phyloP scores from a whole-genome alignment of 352 stramenopile genomes.

The Phytophthora lateralis region DNA sequence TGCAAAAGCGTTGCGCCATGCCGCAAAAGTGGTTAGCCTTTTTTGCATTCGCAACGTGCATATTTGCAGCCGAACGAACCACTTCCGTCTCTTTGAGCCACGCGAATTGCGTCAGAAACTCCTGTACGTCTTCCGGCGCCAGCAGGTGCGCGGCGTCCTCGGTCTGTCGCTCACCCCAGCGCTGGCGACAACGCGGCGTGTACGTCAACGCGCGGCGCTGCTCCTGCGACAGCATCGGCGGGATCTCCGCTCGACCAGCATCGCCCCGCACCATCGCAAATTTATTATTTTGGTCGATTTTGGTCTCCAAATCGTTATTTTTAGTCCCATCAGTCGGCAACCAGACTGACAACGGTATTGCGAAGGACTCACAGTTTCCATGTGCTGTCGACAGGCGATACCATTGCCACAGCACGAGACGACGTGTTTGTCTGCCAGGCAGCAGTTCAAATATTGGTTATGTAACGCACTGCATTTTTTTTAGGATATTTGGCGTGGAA shows the following conservation, averaged over 20 bases:
- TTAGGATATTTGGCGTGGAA: too few relatives aligned
- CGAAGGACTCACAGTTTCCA: too few relatives aligned
- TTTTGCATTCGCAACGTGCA: conserved; percentile 2
- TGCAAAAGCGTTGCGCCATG: conserved; percentile 21
- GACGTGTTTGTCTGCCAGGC: too few relatives aligned
- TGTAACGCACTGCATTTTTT: too few relatives aligned
- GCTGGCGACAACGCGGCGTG: conserved; percentile 37
- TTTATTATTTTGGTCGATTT: background rate
- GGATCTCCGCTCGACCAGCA: conserved; percentile 57
- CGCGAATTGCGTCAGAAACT: conserved; percentile 57
- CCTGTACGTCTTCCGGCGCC: conserved; percentile 43
- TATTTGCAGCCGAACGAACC: conserved; percentile 34
- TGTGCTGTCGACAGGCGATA: too few relatives aligned
- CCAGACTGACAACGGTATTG: too few relatives aligned
- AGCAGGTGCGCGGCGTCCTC: conserved; percentile 22
- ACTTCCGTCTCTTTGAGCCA: conserved; percentile 59
- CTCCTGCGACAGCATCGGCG: conserved; percentile 42
- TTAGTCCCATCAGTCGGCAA: background rate
- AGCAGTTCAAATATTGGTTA: too few relatives aligned
- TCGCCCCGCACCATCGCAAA: conserved; percentile 30
- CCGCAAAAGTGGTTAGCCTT: background rate
- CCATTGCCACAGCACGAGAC: too few relatives aligned
- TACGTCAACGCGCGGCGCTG: conserved; percentile 28
- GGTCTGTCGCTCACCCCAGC: conserved; percentile 39
- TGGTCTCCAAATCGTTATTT: background rate